phyloP scores from a whole-genome alignment of 73 alveolate genomes.

The Paramecium biaurelia region DNA sequence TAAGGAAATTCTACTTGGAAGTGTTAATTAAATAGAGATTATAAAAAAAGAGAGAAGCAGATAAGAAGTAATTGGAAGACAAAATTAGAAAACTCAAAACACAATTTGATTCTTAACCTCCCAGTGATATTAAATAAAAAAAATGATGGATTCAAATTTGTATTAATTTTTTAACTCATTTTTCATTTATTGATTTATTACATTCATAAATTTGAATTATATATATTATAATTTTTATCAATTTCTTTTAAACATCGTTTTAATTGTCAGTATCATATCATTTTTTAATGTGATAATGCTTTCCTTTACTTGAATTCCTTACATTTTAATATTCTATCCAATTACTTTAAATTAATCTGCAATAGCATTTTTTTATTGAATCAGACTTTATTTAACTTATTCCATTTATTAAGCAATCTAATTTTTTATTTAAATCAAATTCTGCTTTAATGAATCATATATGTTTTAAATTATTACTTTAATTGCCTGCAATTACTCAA shows the following conservation, averaged over 20 bases:
- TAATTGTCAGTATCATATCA: neutral
- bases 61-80: constrained; percentile 16
- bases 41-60: constrained; percentile 19
- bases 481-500: neutral
- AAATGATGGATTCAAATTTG: neutral
- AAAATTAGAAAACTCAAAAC: constrained; percentile 28
- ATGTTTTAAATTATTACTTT: neutral
- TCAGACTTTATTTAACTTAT: neutral
- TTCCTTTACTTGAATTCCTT: neutral
- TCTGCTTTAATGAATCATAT: neutral
- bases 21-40: neutral
- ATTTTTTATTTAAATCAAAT: neutral
- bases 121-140: neutral
- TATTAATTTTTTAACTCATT: neutral
- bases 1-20: neutral
- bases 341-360: neutral
- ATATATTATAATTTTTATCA: neutral
- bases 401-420: neutral
- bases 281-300: neutral
- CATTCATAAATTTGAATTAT: neutral
- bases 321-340: neutral
- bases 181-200: neutral
- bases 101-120: neutral
- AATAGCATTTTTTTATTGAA: neutral
- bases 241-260: neutral